Percentiles rank a stretch among this genome's conserved stretches.
Evolutionary conservation across 768 basidiomycete genomes (phyloP).

Genomic region (Rhodocollybia butyracea): DNA sequence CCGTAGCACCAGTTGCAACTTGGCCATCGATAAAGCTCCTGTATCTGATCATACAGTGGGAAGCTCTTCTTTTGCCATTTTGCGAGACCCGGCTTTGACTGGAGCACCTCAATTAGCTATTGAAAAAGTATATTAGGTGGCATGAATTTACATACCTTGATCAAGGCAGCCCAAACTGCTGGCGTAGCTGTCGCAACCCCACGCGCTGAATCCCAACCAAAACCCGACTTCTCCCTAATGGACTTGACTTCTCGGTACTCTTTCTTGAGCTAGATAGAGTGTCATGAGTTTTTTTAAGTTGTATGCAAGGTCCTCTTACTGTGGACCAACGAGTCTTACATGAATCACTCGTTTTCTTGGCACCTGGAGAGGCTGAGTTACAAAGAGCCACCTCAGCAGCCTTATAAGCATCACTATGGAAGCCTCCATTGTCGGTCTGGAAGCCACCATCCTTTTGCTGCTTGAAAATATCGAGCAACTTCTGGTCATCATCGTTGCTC

Average conservation of each 20-base stretch:
- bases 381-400: neutral
- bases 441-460: neutral
- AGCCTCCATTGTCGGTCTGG: neutral
- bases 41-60: constrained; percentile 13
- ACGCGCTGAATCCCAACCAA: neutral
- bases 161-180: neutral
- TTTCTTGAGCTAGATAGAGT: constrained; percentile 1
- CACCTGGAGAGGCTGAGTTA: too few relatives aligned
- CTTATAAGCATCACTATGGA: neutral
- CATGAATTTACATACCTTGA: neutral
- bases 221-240: neutral
- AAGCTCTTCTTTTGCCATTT: constrained; percentile 14
- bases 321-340: too few relatives aligned
- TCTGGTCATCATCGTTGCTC: neutral
- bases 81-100: neutral
- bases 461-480: neutral
- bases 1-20: constrained; percentile 14
- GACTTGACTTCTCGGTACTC: neutral
- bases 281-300: too few relatives aligned
- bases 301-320: too few relatives aligned
- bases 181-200: neutral
- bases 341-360: too few relatives aligned
- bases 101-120: too few relatives aligned
- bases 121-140: neutral
- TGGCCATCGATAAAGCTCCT: constrained; percentile 8